Evolutionary conservation across 129 eudicot genomes (phyloP).

Genomic region (Chrysanthemum makinoi): DNA sequence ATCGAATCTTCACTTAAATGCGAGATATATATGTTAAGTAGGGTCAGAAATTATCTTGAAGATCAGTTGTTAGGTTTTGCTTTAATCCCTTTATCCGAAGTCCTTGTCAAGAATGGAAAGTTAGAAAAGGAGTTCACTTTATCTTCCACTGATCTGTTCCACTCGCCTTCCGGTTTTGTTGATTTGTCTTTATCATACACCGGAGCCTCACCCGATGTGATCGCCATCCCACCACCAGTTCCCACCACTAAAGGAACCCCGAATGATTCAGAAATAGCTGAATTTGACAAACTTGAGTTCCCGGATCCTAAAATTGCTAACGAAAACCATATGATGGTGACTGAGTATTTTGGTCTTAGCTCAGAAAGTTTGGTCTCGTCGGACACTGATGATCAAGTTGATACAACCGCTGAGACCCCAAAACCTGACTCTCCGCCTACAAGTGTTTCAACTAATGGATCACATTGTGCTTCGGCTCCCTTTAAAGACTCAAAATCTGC

Average conservation of each 20-base stretch:
- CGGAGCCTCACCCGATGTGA: conserved; percentile 78
- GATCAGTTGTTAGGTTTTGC: conserved; percentile 94
- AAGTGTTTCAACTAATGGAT: conserved; percentile 55
- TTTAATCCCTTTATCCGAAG: conserved; percentile 78
- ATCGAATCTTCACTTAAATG: conserved; percentile 79
- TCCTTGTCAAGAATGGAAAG: conserved; percentile 57
- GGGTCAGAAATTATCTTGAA: conserved; percentile 89
- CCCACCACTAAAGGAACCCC: conserved; percentile 20
- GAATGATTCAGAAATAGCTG: conserved; percentile 30
- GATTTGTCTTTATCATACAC: conserved; percentile 68
- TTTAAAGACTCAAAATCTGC: conserved; percentile 39
- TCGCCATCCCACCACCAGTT: conserved; percentile 49
- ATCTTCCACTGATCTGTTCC: conserved; percentile 95
- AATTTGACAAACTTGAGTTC: conserved; percentile 76
- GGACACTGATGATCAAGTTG: conserved; percentile 53
- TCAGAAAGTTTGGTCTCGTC: conserved; percentile 68
- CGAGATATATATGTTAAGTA: conserved; percentile 92
- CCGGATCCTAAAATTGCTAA: conserved; percentile 76
- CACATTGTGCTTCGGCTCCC: conserved; percentile 28
- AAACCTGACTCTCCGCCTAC: conserved; percentile 64
- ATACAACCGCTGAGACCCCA: conserved; percentile 24
- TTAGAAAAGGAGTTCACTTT: conserved; percentile 81
- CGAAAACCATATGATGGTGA: conserved; percentile 85
- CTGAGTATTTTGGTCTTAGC: conserved; percentile 68
- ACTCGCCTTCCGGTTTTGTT: conserved; percentile 93